These are phyloP conservation scores for Colletotrichum lupini DNA, from an alignment of 2,329 filamentous ascomycete genomes.

Conservation along the genomic window DNA sequence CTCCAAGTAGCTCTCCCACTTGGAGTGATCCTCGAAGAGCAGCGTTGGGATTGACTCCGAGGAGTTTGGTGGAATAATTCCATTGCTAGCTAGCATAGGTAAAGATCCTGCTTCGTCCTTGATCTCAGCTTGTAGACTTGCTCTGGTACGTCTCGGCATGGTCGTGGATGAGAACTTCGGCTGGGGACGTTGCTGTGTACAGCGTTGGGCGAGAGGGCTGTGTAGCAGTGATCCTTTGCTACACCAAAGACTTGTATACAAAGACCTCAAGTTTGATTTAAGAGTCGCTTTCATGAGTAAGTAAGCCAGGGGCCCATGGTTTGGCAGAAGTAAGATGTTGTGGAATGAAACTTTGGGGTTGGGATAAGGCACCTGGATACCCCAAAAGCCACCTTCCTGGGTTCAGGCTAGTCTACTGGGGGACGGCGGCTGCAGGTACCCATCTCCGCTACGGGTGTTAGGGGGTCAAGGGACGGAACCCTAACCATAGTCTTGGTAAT, in stretches of 20 bases:
- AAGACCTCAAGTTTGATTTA: too few relatives aligned
- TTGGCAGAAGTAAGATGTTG: background rate
- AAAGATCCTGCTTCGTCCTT: background rate
- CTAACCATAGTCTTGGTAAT: background rate
- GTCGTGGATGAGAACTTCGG: background rate
- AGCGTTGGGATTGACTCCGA: slow-evolving; percentile 35
- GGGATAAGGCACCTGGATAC: background rate
- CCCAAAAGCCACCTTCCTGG: background rate
- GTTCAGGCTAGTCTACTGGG: background rate
- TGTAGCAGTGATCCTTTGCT: too few relatives aligned
- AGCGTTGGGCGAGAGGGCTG: background rate
- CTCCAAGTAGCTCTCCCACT: slow-evolving; percentile 52
- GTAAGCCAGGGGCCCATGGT: background rate
- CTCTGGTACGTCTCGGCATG: background rate
- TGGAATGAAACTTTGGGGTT: background rate
- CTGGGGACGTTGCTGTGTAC: background rate
- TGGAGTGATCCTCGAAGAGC: slow-evolving; percentile 42
- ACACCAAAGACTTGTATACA: too few relatives aligned
- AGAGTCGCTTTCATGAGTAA: background rate
- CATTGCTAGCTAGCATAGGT: background rate
- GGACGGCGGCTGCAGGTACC: background rate
- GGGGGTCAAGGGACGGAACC: too few relatives aligned
- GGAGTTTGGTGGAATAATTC: background rate
- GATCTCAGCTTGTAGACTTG: background rate
- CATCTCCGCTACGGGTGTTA: background rate